Conservation (phyloP, 2,329 filamentous ascomycete genomes). For the Aspergillus sp. region DNA sequence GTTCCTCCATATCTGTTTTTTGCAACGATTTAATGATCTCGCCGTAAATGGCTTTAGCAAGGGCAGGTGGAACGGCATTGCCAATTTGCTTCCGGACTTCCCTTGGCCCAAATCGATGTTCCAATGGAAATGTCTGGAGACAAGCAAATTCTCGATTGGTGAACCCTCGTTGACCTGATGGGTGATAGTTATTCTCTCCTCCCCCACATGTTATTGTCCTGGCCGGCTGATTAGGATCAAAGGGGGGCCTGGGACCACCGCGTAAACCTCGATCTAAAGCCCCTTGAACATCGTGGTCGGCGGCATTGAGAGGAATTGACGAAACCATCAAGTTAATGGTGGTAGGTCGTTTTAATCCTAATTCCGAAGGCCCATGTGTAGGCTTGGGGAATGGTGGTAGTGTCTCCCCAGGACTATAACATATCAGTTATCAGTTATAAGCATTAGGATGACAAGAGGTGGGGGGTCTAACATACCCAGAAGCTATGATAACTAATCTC, state of each 20-base stretch:
- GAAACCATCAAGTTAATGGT: conserved; percentile 42
- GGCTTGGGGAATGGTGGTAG: conserved; percentile 62
- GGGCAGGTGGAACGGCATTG: conserved; percentile 67
- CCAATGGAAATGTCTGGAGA: conserved; percentile 64
- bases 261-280: conserved; percentile 15
- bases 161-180: conserved; percentile 57
- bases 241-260: conserved; percentile 30
- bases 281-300: conserved; percentile 38
- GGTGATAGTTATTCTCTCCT: conserved; percentile 61
- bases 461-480: conserved; percentile 40
- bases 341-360: conserved; percentile 26
- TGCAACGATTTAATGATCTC: conserved; percentile 33
- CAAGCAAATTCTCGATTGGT: conserved; percentile 64
- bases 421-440: conserved; percentile 19
- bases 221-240: conserved; percentile 47
- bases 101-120: conserved; percentile 52
- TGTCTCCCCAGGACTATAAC: conserved; percentile 62
- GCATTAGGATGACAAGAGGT: not conserved
- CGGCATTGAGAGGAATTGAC: conserved; percentile 33
- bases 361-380: conserved; percentile 47
- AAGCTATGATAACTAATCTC: conserved; percentile 49
- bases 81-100: conserved; percentile 61
- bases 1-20: conserved; percentile 25
- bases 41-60: conserved; percentile 36
- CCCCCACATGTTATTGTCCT: conserved; percentile 60